These are phyloP conservation scores for Pistacia vera DNA, from an alignment of 345 rosid species.

Conservation along the genomic window DNA sequence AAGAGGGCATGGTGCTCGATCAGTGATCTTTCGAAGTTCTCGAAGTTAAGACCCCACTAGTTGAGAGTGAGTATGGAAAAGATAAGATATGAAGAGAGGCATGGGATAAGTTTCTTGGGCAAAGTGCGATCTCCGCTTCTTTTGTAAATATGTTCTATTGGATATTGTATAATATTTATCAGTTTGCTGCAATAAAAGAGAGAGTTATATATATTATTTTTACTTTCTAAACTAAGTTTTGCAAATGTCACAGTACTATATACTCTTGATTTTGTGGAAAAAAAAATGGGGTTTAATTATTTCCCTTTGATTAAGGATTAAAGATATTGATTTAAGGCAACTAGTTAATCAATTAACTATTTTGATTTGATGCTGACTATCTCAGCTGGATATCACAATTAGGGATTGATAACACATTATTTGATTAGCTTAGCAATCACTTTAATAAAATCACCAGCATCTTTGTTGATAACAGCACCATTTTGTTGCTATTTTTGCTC, in stretches of 20 bases:
- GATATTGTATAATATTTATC: slow-evolving; percentile 39
- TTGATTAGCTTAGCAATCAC: slow-evolving; percentile 20
- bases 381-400: slow-evolving; percentile 20
- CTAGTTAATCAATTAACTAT: too few relatives aligned
- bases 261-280: too few relatives aligned
- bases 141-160: slow-evolving; percentile 5
- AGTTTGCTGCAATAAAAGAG: slow-evolving; percentile 13
- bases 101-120: slow-evolving; percentile 72
- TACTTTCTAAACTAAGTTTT: background rate
- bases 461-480: background rate
- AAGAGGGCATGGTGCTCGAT: slow-evolving; percentile 30
- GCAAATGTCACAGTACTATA: background rate
- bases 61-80: slow-evolving; percentile 43
- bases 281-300: background rate
- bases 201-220: background rate
- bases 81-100: slow-evolving; percentile 58
- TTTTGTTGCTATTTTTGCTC: background rate
- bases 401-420: background rate
- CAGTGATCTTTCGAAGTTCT: slow-evolving; percentile 39
- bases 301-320: slow-evolving; percentile 9
- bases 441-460: slow-evolving; percentile 9
- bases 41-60: slow-evolving; percentile 65
- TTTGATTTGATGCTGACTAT: slow-evolving; percentile 4
- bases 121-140: slow-evolving; percentile 55
- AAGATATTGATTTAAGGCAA: background rate